Evolutionary conservation across 2,329 filamentous ascomycete genomes (phyloP).

Genomic region (Pyricularia sp.): DNA sequence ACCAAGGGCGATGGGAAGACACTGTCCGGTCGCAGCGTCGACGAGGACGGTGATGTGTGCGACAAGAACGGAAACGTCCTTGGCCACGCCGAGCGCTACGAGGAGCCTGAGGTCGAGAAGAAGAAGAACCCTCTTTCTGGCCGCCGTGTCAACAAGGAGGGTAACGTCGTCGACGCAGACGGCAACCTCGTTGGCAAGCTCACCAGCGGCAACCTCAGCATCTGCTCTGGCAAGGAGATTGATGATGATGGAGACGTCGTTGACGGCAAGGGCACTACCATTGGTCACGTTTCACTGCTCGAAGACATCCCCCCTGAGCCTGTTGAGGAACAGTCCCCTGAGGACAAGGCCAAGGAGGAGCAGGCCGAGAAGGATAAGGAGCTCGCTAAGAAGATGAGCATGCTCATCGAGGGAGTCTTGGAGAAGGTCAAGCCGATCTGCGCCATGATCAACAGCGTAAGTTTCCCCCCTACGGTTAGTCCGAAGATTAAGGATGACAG

Average conservation of each 20-base stretch:
- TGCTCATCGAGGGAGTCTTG: constrained; percentile 66
- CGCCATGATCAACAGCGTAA: constrained; percentile 74
- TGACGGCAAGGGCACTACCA: constrained; percentile 55
- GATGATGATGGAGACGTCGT: constrained; percentile 64
- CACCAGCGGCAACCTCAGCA: constrained; percentile 54
- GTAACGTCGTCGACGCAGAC: constrained; percentile 48
- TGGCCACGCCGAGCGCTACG: constrained; percentile 51
- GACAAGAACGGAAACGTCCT: constrained; percentile 61
- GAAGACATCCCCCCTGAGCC: constrained; percentile 41
- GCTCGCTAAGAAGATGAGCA: constrained; percentile 66
- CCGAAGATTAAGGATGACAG: background rate
- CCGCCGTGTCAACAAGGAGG: constrained; percentile 47
- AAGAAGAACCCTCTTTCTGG: constrained; percentile 42
- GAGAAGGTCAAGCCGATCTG: constrained; percentile 79
- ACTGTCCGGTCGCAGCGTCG: constrained; percentile 64
- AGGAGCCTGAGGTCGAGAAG: constrained; percentile 43
- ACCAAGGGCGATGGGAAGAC: constrained; percentile 61
- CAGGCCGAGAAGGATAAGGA: constrained; percentile 59
- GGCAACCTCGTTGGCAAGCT: constrained; percentile 57
- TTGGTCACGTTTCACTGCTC: constrained; percentile 60
- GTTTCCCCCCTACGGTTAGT: constrained; percentile 13
- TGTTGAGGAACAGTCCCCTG: constrained; percentile 42
- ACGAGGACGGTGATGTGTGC: constrained; percentile 73
- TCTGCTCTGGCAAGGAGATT: constrained; percentile 59
- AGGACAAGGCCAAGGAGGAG: constrained; percentile 47